Base-by-base conservation (phyloP, 257 asterid genomes). In the Forsythia viridissima region DNA sequence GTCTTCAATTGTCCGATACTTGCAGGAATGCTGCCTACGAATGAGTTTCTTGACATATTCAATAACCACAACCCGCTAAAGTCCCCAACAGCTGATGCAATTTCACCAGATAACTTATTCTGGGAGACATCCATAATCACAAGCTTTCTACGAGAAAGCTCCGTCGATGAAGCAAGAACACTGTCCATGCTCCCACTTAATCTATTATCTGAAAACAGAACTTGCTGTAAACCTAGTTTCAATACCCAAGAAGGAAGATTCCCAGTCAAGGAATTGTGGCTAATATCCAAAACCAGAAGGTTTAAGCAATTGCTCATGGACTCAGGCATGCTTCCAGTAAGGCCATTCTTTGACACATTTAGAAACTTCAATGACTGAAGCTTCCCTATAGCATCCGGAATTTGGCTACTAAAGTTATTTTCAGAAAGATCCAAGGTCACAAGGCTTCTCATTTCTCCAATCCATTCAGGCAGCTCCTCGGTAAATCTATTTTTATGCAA, bases 401-500 rank as follows among this genome's bases (percentile, higher is more conserved):
- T 43, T 65, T 75, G 79, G 16, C 97, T 96, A 5, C 88, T 87
- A 52, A 94, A 88, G 71, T 73, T 87, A 79, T 94, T 94, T 76
- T 48, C 90, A 20, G 98, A 91, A 70, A 94, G 80, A 76, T 94
- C 97, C 21, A 94, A 84, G 37, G 74, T 82, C 84, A 89, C 90
- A 9, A 92, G 93, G 82, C 89, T 87, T 76, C 87, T 84, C 94
- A 94, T 79, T 82, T 89, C 91, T 84, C 94, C 97, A 79, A 94
- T 86, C 98, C 97, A 94, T 44, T 86, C 85, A 55, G 95, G 93
- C 40, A 92, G 36, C 69, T 78, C 85, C 59, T 91, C 91, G 3
- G 83, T 73, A 13, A 94, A 86, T 46, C 79, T 80, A 87, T 94
- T 94, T 44, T 80, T 69, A 72, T 76, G 80, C 81, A 94, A 55